phyloP scores from a whole-genome alignment of 176 grass and related monocot genomes.

The Tillandsia leiboldiana region DNA sequence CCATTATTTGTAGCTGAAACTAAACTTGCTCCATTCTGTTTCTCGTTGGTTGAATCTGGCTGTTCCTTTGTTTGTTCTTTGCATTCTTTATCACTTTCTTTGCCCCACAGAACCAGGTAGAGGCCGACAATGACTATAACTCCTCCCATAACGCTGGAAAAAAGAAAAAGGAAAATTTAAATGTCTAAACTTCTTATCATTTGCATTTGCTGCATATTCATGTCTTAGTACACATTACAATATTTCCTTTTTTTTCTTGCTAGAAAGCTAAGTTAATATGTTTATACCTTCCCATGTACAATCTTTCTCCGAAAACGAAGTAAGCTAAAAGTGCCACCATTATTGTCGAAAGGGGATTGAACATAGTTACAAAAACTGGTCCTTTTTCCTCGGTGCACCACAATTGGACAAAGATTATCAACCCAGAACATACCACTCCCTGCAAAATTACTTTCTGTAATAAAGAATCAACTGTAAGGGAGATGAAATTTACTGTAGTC shows the following conservation, averaged over 20 bases:
- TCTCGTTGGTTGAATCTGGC: slow-evolving; percentile 27
- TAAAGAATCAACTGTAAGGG: not conserved
- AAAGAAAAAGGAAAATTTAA: not conserved
- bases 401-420: not conserved
- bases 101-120: slow-evolving; percentile 79
- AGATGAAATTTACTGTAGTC: not conserved
- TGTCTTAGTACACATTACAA: too few relatives aligned
- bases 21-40: not conserved
- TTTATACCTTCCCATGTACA: slow-evolving; percentile 59
- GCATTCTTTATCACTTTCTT: slow-evolving; percentile 48
- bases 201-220: not conserved
- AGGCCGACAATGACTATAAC: slow-evolving; percentile 61
- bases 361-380: not conserved
- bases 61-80: slow-evolving; percentile 11
- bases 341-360: not conserved
- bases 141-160: slow-evolving; percentile 61
- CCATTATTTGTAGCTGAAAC: not conserved
- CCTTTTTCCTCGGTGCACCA: slow-evolving; percentile 19
- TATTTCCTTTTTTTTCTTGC: too few relatives aligned
- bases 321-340: slow-evolving; percentile 25
- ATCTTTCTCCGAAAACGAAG: slow-evolving; percentile 66
- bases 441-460: not conserved
- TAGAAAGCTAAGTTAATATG: too few relatives aligned
- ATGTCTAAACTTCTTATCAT: not conserved
- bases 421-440: slow-evolving; percentile 8